These are phyloP conservation scores for Mycena crocata DNA, from an alignment of 768 basidiomycete genomes.

Conservation along the genomic window DNA sequence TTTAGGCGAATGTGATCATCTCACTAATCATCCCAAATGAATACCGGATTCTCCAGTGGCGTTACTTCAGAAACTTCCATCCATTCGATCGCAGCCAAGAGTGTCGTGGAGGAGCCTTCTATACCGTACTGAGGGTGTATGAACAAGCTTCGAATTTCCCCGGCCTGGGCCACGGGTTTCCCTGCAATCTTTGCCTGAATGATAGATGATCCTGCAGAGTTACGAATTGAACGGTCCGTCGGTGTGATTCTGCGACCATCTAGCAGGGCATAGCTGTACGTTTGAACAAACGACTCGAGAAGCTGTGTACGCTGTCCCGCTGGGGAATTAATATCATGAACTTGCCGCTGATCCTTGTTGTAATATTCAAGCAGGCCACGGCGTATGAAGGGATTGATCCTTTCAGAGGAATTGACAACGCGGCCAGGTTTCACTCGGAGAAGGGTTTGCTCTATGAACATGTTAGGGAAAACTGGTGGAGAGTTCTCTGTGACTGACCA, in stretches of 20 bases:
- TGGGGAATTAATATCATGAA: background rate
- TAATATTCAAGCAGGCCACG: constrained; percentile 12
- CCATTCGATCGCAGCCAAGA: constrained; percentile 13
- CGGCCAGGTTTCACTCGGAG: background rate
- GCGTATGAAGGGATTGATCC: background rate
- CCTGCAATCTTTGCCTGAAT: constrained; percentile 12
- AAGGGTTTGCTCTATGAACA: background rate
- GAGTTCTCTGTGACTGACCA: background rate
- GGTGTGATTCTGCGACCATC: constrained; percentile 32
- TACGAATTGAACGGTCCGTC: background rate
- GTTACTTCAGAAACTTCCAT: background rate
- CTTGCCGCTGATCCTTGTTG: background rate
- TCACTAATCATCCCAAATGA: constrained; percentile 35
- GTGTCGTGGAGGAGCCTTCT: background rate
- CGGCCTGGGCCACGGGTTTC: constrained; percentile 9
- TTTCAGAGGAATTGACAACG: background rate
- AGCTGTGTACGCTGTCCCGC: background rate
- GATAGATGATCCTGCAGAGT: constrained; percentile 28
- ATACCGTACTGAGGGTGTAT: constrained; percentile 30
- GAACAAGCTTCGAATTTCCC: constrained; percentile 31
- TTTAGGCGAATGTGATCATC: background rate
- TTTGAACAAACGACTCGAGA: background rate
- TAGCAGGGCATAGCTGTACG: constrained; percentile 24
- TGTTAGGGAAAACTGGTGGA: background rate
- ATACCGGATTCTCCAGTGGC: constrained; percentile 10